Conservation (phyloP, 768 basidiomycete genomes). For the Basidioascus undulatus region DNA sequence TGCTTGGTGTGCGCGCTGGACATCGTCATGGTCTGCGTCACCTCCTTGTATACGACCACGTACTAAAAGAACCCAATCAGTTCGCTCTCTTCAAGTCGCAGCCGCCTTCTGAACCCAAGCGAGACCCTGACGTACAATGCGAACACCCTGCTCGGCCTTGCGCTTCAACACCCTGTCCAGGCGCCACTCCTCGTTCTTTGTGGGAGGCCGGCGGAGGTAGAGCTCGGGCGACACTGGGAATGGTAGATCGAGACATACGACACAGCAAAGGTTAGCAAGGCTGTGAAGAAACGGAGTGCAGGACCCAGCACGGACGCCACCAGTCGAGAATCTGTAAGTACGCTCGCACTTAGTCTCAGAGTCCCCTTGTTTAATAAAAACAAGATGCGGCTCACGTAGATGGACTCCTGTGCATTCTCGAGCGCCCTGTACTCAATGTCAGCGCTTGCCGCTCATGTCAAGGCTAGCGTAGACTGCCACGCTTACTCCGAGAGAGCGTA, state of each 20-base stretch:
- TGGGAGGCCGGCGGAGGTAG: conserved; percentile 78
- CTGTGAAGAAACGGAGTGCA: conserved; percentile 24
- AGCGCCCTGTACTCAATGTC: too few relatives aligned
- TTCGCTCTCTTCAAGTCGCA: too few relatives aligned
- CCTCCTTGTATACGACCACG: conserved; percentile 87
- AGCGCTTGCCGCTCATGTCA: too few relatives aligned
- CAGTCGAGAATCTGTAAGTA: conserved; percentile 52
- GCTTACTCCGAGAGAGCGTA: conserved; percentile 75
- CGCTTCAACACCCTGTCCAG: conserved; percentile 61
- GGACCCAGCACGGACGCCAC: conserved; percentile 11
- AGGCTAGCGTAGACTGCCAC: not conserved
- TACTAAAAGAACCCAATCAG: too few relatives aligned
- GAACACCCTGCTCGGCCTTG: conserved; percentile 82
- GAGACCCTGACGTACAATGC: too few relatives aligned
- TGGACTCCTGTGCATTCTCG: conserved; percentile 34
- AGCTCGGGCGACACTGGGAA: conserved; percentile 86
- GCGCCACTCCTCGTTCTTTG: conserved; percentile 61
- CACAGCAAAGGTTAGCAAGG: conserved; percentile 28
- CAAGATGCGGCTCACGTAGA: too few relatives aligned
- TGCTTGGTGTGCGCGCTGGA: conserved; percentile 30
- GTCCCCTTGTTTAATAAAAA: too few relatives aligned
- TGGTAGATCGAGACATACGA: too few relatives aligned
- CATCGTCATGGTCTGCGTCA: conserved; percentile 79
- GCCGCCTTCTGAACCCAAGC: too few relatives aligned
- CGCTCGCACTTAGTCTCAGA: too few relatives aligned